A percentile compares a stretch with the other conserved stretches of the same genome.
Conservation (phyloP, 108 stramenopile genomes). For the Discostella stelligeroides region DNA sequence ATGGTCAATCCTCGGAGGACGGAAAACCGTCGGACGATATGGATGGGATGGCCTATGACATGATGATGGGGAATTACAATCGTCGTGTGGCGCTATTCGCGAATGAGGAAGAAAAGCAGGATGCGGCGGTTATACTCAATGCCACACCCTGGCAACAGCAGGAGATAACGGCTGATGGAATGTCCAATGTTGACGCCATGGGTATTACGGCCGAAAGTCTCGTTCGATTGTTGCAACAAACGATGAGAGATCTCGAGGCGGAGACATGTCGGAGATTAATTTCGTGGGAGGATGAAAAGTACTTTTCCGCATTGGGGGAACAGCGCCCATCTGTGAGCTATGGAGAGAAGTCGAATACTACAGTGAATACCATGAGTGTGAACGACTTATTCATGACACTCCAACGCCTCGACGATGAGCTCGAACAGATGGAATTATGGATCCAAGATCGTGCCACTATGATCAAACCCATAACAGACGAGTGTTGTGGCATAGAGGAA, state of each 20-base stretch:
- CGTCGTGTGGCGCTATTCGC: conserved; percentile 73
- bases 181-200: conserved; percentile 50
- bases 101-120: conserved; percentile 75
- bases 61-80: conserved; percentile 89
- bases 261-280: conserved; percentile 88
- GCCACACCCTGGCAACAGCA: conserved; percentile 62
- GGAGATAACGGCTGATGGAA: conserved; percentile 57
- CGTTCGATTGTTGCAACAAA: conserved; percentile 64
- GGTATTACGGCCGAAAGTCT: conserved; percentile 72
- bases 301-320: conserved; percentile 58
- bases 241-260: conserved; percentile 89
- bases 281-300: conserved; percentile 92
- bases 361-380: conserved; percentile 75
- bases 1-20: conserved; percentile 46
- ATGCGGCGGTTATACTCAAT: conserved; percentile 86
- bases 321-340: conserved; percentile 4
- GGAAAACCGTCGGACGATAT: conserved; percentile 30
- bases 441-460: conserved; percentile 77
- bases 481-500: conserved; percentile 87
- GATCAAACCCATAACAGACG: conserved; percentile 90
- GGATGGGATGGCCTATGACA: conserved; percentile 71
- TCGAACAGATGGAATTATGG: conserved; percentile 84
- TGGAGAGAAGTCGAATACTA: conserved; percentile 24
- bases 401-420: conserved; percentile 77
- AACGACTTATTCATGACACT: conserved; percentile 75